Base-by-base conservation (phyloP, 768 basidiomycete species). In the Leccinum longicurvipes region DNA sequence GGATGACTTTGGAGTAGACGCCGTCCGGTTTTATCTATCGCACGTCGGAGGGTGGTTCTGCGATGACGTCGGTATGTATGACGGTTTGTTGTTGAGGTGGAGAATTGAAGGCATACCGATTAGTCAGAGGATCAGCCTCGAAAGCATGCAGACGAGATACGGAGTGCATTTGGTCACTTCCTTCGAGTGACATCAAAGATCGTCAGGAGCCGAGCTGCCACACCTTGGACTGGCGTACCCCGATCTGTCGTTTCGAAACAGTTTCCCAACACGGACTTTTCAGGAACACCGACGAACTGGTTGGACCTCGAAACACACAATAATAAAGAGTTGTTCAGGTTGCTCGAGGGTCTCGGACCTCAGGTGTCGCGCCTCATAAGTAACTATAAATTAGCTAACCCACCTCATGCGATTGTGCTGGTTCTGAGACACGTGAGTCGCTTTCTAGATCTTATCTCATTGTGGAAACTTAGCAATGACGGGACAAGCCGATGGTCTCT, bases 21-120 rank as follows among this genome's bases (percentile, higher is more conserved):
- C 81, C 1, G 84, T 95, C 23, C 75, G 93, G 39, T 93, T 82
- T 71, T 95, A 93, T 66, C 79, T 96, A 23, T 86, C 87, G 58
- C 77, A 86, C 21, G 76, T 86, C 8, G 93, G 93, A 1, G 93
- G 92, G 2, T 76, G 84, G 56, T 86, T 89, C 70, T 78, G 79
- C 51, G 79, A 81, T 48, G 93, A 97, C 70, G 83, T 87, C 15
- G 90, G 93, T 90, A 54, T 60, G 82, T 54, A 27, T 19, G 39
- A 11, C 2, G 19, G 5, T 8, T 45, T 7, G 24, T 46, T 6
- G 12, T 10, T 42, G 14, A n/a, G 10, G 25, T 2, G 12, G 25
- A n/a, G 3, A 28, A 34, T 45, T 55, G 47, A 53, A 36, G 15
- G 21, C 5, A 48, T 24, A 7, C 34, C 92, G 93, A 94, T 68